Evolutionary conservation across 1,284 basidiomycete genomes (phyloP).

Genomic region (Porogramme epimiltina): DNA sequence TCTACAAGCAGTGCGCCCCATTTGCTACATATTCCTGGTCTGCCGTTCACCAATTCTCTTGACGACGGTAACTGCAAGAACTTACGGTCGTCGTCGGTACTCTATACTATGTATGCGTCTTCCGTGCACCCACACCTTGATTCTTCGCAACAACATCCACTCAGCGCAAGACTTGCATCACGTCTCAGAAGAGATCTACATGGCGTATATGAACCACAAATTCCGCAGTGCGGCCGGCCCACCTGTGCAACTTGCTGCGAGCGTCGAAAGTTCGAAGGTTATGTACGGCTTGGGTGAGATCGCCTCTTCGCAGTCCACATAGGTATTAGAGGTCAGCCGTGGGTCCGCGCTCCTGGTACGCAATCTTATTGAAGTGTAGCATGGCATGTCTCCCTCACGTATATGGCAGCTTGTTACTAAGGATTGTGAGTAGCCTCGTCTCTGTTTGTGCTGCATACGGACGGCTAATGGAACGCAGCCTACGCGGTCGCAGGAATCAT

Average conservation of each 20-base stretch:
- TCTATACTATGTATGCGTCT: conserved; percentile 28
- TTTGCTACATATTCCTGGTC: too few relatives aligned
- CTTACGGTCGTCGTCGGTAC: too few relatives aligned
- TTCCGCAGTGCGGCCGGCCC: conserved; percentile 21
- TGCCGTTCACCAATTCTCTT: too few relatives aligned
- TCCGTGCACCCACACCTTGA: conserved; percentile 55
- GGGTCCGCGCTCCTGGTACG: conserved; percentile 56
- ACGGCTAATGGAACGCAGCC: conserved; percentile 41
- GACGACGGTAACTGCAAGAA: background rate
- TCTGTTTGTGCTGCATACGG: too few relatives aligned
- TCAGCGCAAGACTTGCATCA: conserved; percentile 64
- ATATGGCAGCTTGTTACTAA: conserved; percentile 80
- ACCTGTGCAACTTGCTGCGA: conserved; percentile 68
- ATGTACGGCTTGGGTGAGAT: conserved; percentile 64
- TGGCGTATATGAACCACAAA: conserved; percentile 25
- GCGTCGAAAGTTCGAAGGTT: conserved; percentile 78
- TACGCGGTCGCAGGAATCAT: conserved; percentile 87
- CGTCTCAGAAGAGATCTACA: conserved; percentile 53
- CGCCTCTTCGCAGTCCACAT: conserved; percentile 59
- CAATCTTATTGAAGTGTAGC: conserved; percentile 1
- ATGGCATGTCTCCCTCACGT: background rate
- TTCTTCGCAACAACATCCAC: conserved; percentile 84
- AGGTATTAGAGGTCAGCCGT: conserved; percentile 47
- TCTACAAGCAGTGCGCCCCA: conserved; percentile 53
- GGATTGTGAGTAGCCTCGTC: conserved; percentile 66